Conservation (phyloP, 1,284 basidiomycete genomes). For the Cutaneotrichosporon sp. region DNA sequence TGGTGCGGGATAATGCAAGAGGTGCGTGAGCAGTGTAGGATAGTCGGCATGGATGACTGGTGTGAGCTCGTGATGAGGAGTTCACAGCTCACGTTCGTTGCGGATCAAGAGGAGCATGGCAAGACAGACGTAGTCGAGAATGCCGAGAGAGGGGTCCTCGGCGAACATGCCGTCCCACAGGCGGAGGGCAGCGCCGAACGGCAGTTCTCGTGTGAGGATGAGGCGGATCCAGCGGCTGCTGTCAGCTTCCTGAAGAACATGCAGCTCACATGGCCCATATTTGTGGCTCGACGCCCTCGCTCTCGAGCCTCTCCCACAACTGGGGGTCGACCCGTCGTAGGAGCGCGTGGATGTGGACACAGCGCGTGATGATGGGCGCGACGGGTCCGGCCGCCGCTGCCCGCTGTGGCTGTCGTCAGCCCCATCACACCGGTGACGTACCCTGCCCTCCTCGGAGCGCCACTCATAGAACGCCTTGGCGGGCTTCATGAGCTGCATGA, state of each 20-base stretch:
- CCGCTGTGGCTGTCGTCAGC: not conserved
- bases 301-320: slow-evolving; percentile 72
- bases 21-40: slow-evolving; percentile 72
- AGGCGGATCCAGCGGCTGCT: slow-evolving; percentile 83
- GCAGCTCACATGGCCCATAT: slow-evolving; percentile 83
- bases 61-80: too few species aligned
- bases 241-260: slow-evolving; percentile 11
- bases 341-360: slow-evolving; percentile 73
- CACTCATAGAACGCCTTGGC: slow-evolving; percentile 87
- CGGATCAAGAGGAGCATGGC: slow-evolving; percentile 90
- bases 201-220: slow-evolving; percentile 84
- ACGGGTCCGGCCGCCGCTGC: slow-evolving; percentile 39
- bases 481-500: slow-evolving; percentile 72
- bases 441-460: slow-evolving; percentile 58
- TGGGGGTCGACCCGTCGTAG: slow-evolving; percentile 79
- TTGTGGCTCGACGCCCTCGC: slow-evolving; percentile 83
- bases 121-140: slow-evolving; percentile 81
- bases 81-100: slow-evolving; percentile 72
- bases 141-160: slow-evolving; percentile 66
- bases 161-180: slow-evolving; percentile 93
- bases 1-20: slow-evolving; percentile 74
- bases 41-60: slow-evolving; percentile 82
- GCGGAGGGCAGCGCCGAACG: slow-evolving; percentile 66
- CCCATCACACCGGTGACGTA: slow-evolving; percentile 23
- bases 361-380: slow-evolving; percentile 78